Base-by-base conservation (phyloP, 495 filamentous ascomycete species). In the Coniosporium apollinis region DNA sequence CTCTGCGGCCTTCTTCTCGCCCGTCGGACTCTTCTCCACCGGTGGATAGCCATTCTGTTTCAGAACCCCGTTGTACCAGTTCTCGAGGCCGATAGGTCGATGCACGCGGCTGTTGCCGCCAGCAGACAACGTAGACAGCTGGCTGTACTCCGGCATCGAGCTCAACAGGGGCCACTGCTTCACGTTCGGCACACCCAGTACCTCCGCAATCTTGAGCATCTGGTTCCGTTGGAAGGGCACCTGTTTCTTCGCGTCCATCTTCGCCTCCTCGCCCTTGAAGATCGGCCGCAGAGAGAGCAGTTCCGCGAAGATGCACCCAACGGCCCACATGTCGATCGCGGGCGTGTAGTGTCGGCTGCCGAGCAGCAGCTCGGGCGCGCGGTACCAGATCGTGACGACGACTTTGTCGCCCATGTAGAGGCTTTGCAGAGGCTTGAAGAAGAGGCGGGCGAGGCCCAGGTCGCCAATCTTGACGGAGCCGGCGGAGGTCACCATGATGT, bases 301-400 rank as follows among this genome's bases (percentile, higher is more conserved):
- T 54, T 97, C 89, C 10, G 87, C 91, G 52, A 97, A 96, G 45
- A 97, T 97, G 58, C 89, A 97, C 1, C 89, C 89, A 2, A 97
- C 77, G 10, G 89, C 91, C 89, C 89, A 97, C 52, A 94, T 70
- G 52, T 97, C 89, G 37, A 97, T 79, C 13, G 89, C 91, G 0
- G 89, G 84, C 0, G 89, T 97, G 52, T 97, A 97, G 51, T 97
- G 89, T 16, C 79, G 67, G 36, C 73, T 82, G 8, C 89, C 89
- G 14, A 97, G 72, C 0, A 97, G 72, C 6, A 97, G 64, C 55
- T 97, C 89, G 0, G 89, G 89, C 0, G 89, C 91, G 16, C 89
- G 84, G 46, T 99, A 99, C 89, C 89, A 99, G 39, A 99, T 99
- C 0, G 89, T 99, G 9, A 99, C 89, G 28, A 99, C 89, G 1